Evolutionary conservation across 2,329 filamentous ascomycete genomes (phyloP), one percentile per base, ranked within the genome.

Genomic region (Helminthosporium solani): DNA sequence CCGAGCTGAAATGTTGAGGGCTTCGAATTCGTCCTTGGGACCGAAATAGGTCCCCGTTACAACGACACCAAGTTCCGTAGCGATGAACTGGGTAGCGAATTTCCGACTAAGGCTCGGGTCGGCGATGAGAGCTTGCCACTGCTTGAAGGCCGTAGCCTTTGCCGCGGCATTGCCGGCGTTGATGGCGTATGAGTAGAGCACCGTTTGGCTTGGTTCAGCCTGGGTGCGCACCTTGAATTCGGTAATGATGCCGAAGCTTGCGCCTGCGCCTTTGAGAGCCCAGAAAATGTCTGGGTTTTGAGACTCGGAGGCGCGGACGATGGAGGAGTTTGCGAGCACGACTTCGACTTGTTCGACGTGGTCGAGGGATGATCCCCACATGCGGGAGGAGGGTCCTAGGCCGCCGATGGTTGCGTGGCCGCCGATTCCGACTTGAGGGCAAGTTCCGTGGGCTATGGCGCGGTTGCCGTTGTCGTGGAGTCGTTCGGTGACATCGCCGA

Each of bases 381-480:
- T 58, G 14, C 67, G 60, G 16, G 58, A 63, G 15, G 53, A 51
- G 19, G 63, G 64, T 5, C 67, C 68, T 7, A 70, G 57, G 3
- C 67, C 67, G 3, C 68, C 67, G 18, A 70, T 68, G 14, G 63
- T 68, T 20, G 64, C 64, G 40, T 71, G 68, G 1, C 68, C 68
- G 11, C 67, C 67, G 18, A 67, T 64, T 3, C 68, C 68, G 8
- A 70, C 62, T 45, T 66, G 63, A 2, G 65, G 64, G 28, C 60
- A 66, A n/a, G 63, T 68, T 4, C 78, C 78, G 40, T 81, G 76
- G 7, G 75, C 68, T 33, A 81, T 72, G 0, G 73, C 77, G 14
- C 67, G 65, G 2, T 61, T 61, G 4, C 64, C 67, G 16, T 66
- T 64, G 3, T 66, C 57, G 43, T 68, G 67, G 3, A 72, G 56